Evolutionary conservation across 208 protist species (phyloP).

Genomic region (Leishmania guyanensis): DNA sequence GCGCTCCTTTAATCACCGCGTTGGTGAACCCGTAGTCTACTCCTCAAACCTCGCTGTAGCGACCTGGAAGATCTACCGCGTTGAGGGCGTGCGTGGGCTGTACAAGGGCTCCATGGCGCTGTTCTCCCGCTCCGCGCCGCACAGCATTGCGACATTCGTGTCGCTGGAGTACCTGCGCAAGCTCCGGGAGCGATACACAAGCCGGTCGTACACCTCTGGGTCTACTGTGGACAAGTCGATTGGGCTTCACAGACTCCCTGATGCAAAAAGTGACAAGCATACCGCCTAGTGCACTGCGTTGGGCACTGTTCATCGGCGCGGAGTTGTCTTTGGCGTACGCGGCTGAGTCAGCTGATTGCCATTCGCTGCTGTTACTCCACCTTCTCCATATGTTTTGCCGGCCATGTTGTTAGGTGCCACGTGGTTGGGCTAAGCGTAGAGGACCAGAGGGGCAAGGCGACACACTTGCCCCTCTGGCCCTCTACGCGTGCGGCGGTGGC

Average conservation of each 20-base stretch:
- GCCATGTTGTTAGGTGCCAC: not conserved
- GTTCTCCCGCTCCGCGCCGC: slow-evolving; percentile 58
- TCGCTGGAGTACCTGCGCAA: slow-evolving; percentile 57
- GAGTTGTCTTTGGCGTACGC: not conserved
- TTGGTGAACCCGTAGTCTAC: slow-evolving; percentile 26
- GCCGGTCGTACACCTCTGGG: slow-evolving; percentile 55
- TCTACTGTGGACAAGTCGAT: slow-evolving; percentile 44
- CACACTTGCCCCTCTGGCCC: not conserved
- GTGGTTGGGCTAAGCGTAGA: not conserved
- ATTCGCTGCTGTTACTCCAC: not conserved
- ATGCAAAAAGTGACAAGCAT: slow-evolving; percentile 15
- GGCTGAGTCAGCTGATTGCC: not conserved
- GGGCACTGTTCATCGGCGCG: not conserved
- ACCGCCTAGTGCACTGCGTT: not conserved
- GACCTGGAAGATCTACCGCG: slow-evolving; percentile 46
- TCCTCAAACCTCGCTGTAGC: slow-evolving; percentile 35
- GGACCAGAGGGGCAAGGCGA: not conserved
- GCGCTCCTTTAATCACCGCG: slow-evolving; percentile 51
- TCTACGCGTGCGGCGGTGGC: not conserved
- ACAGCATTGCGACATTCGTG: slow-evolving; percentile 68
- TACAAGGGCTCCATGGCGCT: slow-evolving; percentile 72
- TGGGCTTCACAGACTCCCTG: slow-evolving; percentile 21
- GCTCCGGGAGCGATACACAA: slow-evolving; percentile 48
- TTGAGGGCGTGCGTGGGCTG: slow-evolving; percentile 67
- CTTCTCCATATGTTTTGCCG: not conserved